Base-by-base conservation (phyloP, 768 basidiomycete species). In the Lactarius sp. region DNA sequence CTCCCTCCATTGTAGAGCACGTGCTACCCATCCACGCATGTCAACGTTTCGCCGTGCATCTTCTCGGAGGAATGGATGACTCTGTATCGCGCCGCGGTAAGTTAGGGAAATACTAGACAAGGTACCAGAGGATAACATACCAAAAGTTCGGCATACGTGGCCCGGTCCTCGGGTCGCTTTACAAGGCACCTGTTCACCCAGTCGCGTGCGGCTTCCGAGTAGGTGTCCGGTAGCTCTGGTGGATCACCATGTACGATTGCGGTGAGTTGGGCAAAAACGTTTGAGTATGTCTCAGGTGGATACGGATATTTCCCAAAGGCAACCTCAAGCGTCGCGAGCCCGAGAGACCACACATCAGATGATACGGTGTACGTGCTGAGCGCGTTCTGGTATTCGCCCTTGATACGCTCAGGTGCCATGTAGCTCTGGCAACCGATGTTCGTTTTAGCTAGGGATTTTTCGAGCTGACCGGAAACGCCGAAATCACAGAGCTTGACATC, bases 351-450 rank as follows among this genome's bases (percentile, higher is more conserved):
- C 14, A 99, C 90, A 71, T 99, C 97, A 10, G 94, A 95, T 6
- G 94, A 90, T 59, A 98, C 94, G 20, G 94, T 94, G 76, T 99
- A 99, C 4, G 94, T 92, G 37, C 88, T 86, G 53, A 89, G 77
- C 61, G 88, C 86, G 71, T 90, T 88, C 70, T 87, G 86, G 1
- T 92, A 93, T 75, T 97, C 95, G 60, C 95, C 94, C 71, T 92
- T 88, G 72, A 99, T 98, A 34, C 97, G 87, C 72, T 99, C 96
- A 44, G 96, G 97, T 53, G 96, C 96, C 94, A 99, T 98, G 75
- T 99, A 99, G 65, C 86, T 89, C 74, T 99, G 97, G 73, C 97
- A 99, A 7, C 97, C 97, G 44, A 99, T 98, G 70, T 98, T 98
- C 6, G 97, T 99, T 76, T 95, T 96, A 18, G 97, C 97, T 22